Evolutionary conservation across 78 protist species (phyloP).

Genomic region (Dictyostelium brefeldianum): DNA sequence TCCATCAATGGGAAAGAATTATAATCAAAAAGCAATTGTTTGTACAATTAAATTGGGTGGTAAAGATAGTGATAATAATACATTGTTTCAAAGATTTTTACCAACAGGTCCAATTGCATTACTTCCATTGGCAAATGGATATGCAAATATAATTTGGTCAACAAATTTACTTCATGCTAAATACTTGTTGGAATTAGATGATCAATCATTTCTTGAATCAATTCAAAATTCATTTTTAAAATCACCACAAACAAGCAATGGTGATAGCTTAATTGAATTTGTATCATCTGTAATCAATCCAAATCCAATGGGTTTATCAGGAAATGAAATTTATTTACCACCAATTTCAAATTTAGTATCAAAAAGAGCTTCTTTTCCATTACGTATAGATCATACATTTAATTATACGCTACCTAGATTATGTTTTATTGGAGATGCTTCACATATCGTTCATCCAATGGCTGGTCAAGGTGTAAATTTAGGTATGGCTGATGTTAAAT

Average conservation of each 20-base stretch:
- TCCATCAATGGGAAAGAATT: constrained; percentile 26
- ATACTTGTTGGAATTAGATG: constrained; percentile 53
- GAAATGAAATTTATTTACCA: constrained; percentile 53
- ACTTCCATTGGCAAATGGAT: constrained; percentile 74
- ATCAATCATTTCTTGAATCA: constrained; percentile 24
- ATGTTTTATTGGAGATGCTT: constrained; percentile 90
- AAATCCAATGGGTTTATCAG: constrained; percentile 50
- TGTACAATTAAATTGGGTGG: constrained; percentile 66
- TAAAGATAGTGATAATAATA: neutral
- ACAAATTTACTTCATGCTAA: constrained; percentile 67
- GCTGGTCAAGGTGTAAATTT: constrained; percentile 94
- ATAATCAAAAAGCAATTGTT: constrained; percentile 84
- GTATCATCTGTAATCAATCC: neutral
- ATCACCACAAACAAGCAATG: neutral
- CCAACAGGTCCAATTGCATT: constrained; percentile 88
- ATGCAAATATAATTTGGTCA: constrained; percentile 78
- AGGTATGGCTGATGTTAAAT: constrained; percentile 86
- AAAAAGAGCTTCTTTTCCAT: constrained; percentile 81
- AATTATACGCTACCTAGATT: constrained; percentile 37
- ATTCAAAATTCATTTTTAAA: constrained; percentile 46
- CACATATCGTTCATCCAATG: constrained; percentile 91
- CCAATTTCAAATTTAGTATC: constrained; percentile 43
- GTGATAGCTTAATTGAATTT: neutral
- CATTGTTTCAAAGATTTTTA: constrained; percentile 82
- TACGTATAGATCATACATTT: constrained; percentile 56